Evolutionary conservation across 306 rosid genomes (phyloP).

Genomic region (Ceratonia siliqua): DNA sequence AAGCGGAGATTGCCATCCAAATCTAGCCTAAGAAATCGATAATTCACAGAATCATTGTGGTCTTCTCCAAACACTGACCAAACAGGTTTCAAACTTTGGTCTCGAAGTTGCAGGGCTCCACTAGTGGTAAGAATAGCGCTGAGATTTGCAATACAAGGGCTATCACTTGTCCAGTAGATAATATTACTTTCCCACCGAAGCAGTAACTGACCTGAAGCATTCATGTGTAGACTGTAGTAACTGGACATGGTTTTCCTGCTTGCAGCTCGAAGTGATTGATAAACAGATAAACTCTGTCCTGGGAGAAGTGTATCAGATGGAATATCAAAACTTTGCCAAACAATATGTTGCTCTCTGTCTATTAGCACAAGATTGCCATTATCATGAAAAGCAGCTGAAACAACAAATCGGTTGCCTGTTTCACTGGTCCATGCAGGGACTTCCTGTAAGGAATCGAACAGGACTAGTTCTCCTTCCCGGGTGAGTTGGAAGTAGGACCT

Average conservation of each 20-base stretch:
- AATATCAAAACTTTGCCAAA: slow-evolving; percentile 75
- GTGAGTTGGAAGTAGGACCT: slow-evolving; percentile 62
- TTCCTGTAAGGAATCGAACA: slow-evolving; percentile 58
- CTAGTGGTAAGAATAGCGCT: slow-evolving; percentile 52
- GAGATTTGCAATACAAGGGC: slow-evolving; percentile 50
- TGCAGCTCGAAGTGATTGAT: slow-evolving; percentile 57
- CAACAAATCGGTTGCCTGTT: slow-evolving; percentile 48
- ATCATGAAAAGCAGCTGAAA: slow-evolving; percentile 60
- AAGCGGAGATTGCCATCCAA: slow-evolving; percentile 78
- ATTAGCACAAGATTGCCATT: slow-evolving; percentile 76
- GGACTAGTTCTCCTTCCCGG: slow-evolving; percentile 55
- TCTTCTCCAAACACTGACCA: slow-evolving; percentile 87
- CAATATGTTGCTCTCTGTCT: slow-evolving; percentile 41
- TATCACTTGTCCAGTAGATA: slow-evolving; percentile 67
- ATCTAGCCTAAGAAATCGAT: slow-evolving; percentile 75
- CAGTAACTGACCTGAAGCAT: slow-evolving; percentile 64
- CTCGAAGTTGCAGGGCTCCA: slow-evolving; percentile 70
- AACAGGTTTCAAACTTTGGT: slow-evolving; percentile 43
- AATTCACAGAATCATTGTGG: slow-evolving; percentile 57
- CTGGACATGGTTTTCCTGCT: slow-evolving; percentile 53
- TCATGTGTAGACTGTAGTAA: slow-evolving; percentile 68
- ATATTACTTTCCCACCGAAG: slow-evolving; percentile 69
- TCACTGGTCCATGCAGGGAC: slow-evolving; percentile 51
- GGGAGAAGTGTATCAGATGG: slow-evolving; percentile 86
- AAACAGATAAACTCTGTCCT: slow-evolving; percentile 60